Conservation (phyloP, 148 eudicot genomes). For the Rhododendron kiyosumense region DNA sequence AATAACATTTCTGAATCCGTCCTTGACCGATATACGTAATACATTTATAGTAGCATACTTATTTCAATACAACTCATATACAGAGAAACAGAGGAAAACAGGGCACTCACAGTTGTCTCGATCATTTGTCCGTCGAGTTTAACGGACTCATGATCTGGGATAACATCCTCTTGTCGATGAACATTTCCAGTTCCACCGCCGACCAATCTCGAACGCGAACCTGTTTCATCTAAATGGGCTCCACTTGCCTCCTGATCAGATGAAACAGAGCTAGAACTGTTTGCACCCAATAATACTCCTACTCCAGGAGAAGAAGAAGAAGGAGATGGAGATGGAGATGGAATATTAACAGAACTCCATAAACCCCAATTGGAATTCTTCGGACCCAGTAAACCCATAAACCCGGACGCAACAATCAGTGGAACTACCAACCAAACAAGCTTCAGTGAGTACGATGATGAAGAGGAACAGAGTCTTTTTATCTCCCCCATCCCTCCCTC, state of each 20-base stretch:
- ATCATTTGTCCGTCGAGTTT: conserved; percentile 2
- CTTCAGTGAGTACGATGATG: conserved; percentile 31
- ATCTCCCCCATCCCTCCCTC: conserved; percentile 13
- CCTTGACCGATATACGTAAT: too few relatives aligned
- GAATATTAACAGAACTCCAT: conserved; percentile 10
- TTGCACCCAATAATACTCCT: background rate
- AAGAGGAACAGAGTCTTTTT: conserved; percentile 7
- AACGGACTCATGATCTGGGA: background rate
- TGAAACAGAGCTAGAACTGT: background rate
- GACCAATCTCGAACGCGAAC: conserved; percentile 13
- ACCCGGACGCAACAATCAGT: conserved; percentile 29
- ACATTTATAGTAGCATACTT: background rate
- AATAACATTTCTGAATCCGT: too few relatives aligned
- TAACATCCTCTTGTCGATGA: conserved; percentile 1
- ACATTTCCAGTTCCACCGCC: background rate
- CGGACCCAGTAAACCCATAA: conserved; percentile 24
- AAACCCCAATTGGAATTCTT: conserved; percentile 18
- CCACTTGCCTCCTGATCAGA: background rate
- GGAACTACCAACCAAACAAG: conserved; percentile 28
- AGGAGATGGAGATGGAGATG: background rate
- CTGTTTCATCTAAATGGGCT: background rate
- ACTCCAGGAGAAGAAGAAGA: background rate
- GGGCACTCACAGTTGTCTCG: conserved; percentile 17
- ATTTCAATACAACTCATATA: too few relatives aligned
- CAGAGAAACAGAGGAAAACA: background rate